Conservation (phyloP, 768 basidiomycete genomes). For the Hortiboletus campestris region DNA sequence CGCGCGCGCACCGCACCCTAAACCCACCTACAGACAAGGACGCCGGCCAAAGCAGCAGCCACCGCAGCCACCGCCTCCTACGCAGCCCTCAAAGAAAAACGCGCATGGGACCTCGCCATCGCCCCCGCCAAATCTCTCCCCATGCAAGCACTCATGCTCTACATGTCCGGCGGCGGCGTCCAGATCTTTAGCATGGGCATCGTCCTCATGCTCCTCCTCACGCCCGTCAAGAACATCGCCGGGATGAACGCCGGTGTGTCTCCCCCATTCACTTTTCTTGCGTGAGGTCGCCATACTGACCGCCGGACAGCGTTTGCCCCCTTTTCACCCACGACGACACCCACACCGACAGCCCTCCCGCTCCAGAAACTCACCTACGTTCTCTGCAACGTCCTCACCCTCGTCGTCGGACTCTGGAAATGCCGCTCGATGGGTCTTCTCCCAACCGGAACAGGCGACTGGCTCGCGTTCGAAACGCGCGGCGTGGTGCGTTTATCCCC, state of each 20-base stretch:
- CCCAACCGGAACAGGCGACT: constrained; percentile 89
- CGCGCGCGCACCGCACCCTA: too few species aligned
- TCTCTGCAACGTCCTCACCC: constrained; percentile 70
- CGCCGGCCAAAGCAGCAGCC: constrained; percentile 35
- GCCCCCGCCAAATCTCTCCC: constrained; percentile 87
- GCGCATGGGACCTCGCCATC: constrained; percentile 84
- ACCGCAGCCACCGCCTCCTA: constrained; percentile 45
- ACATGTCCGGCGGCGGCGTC: constrained; percentile 95
- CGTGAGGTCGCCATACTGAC: too few species aligned
- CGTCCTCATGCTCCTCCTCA: constrained; percentile 86
- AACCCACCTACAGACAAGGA: constrained; percentile 40
- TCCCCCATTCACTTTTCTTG: not conserved
- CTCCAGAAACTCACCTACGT: constrained; percentile 73
- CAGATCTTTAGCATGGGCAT: constrained; percentile 98
- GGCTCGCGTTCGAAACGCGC: constrained; percentile 90
- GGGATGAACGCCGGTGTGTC: constrained; percentile 74
- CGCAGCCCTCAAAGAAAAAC: constrained; percentile 67
- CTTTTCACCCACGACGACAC: constrained; percentile 47
- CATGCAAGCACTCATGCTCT: constrained; percentile 98
- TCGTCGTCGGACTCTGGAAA: constrained; percentile 88
- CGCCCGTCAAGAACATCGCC: constrained; percentile 81
- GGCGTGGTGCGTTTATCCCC: constrained; percentile 44
- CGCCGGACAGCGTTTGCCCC: constrained; percentile 64
- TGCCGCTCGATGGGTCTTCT: constrained; percentile 90
- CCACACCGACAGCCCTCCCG: constrained; percentile 48